Base-by-base conservation (phyloP, 2,329 filamentous ascomycete species). In the Alternaria brassicae region DNA sequence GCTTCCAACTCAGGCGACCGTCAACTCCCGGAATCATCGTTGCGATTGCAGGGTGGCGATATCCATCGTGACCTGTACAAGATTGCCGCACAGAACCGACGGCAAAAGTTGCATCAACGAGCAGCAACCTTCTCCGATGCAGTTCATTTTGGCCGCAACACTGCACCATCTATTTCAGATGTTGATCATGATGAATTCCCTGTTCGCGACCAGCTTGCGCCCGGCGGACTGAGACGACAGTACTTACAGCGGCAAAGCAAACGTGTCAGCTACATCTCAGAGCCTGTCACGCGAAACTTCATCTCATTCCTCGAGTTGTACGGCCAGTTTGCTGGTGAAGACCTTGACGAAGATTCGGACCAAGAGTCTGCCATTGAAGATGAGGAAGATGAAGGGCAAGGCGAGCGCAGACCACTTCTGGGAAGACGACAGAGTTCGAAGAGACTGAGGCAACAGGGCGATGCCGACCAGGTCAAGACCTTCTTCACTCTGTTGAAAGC, bases 401-500 rank as follows among this genome's bases (percentile, higher is more conserved):
- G 73, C 15, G 89, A 91, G 74, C 81, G 79, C 30, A 81, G 87
- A 37, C 88, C 90, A 2, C 81, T 92, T 15, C 80, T 90, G n/a
- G 80, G 81, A 6, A 81, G 84, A 28, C 81, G 85, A 13, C 84
- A 81, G 71, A 86, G 81, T 66, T 83, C 86, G 1, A 74, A 67
- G 61, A 77, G 74, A 61, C 78, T 83, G 21, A 81, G 76, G 60
- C 58, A 69, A 19, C 80, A 84, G 34, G 89, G 88, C 19, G 88
- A 90, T 68, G 89, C 90, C 2, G 84, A 85, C 52, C 89, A 85
- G n/a, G 78, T 84, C 37, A 90, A 91, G 79, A 89, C 90, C 0
- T 93, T 93, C 77, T 92, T 92, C 75, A 93, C 90, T 0, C 81
- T 92, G 9, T 80, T 93, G 51, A 93, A 93, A 75, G 90, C 90